phyloP scores from a whole-genome alignment of 208 protist species.

The Acanthamoeba culbertsoni region DNA sequence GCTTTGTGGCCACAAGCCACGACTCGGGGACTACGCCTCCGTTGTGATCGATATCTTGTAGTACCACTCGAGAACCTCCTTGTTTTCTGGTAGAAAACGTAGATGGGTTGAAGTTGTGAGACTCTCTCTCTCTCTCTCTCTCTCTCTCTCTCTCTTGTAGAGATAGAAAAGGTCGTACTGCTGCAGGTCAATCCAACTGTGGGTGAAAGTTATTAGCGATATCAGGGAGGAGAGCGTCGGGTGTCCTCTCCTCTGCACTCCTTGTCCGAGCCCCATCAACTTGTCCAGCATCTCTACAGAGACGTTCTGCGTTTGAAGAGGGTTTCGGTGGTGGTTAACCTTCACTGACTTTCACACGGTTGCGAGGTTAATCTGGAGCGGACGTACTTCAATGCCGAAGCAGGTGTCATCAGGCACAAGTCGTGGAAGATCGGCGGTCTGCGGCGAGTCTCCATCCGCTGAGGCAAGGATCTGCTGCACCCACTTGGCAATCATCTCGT shows the following conservation, averaged over 20 bases:
- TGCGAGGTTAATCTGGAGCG: too few species aligned
- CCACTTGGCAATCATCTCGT: too few species aligned
- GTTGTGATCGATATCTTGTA: background rate
- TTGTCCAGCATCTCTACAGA: background rate
- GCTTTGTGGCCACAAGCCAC: slow-evolving; percentile 13
- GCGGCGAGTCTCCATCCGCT: too few species aligned
- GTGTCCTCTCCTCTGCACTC: background rate
- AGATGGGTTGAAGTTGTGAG: too few species aligned
- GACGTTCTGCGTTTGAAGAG: background rate
- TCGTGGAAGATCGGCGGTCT: too few species aligned
- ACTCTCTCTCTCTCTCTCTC: too few species aligned
- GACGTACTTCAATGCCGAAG: too few species aligned
- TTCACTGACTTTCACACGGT: too few species aligned
- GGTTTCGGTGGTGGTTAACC: too few species aligned
- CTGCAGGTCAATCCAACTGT: background rate
- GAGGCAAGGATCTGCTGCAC: too few species aligned
- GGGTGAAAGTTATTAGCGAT: background rate
- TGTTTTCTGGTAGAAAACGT: background rate
- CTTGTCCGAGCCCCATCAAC: background rate
- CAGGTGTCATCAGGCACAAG: too few species aligned
- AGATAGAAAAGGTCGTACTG: background rate
- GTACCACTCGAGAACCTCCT: background rate
- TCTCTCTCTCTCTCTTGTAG: too few species aligned
- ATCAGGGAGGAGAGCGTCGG: background rate
- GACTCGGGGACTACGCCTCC: background rate